phyloP scores from a whole-genome alignment of 371 early-diverging fungal species.

The Mortierella polycephala region DNA sequence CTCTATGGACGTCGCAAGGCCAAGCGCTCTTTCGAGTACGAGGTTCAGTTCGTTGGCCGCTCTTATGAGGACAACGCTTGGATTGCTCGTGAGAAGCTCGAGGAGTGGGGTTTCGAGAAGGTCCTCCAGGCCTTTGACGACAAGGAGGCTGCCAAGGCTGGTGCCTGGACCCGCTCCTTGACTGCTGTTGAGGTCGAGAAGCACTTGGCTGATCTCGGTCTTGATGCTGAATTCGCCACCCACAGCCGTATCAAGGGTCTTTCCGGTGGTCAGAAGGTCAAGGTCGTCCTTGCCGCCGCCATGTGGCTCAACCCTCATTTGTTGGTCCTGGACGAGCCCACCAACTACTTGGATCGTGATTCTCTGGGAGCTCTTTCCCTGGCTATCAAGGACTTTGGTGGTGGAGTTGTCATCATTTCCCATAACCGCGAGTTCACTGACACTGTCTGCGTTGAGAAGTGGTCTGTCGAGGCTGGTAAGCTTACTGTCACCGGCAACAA shows the following conservation, averaged over 20 bases:
- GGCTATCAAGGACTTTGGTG: conserved; percentile 75
- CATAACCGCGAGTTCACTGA: conserved; percentile 82
- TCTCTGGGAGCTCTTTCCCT: conserved; percentile 77
- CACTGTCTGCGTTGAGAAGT: conserved; percentile 76
- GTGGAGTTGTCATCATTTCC: conserved; percentile 82
- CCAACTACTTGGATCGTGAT: conserved; percentile 88
- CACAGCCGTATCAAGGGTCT: conserved; percentile 67
- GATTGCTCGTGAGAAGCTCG: conserved; percentile 78
- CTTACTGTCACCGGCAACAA: conserved; percentile 55
- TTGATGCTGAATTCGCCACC: conserved; percentile 65
- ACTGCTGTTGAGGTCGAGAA: conserved; percentile 75
- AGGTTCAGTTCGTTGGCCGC: conserved; percentile 70
- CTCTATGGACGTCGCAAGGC: conserved; percentile 75
- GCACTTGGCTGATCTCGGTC: conserved; percentile 78
- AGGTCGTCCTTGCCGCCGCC: conserved; percentile 55
- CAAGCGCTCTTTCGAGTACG: conserved; percentile 77
- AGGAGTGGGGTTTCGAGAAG: conserved; percentile 75
- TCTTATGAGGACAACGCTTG: conserved; percentile 75
- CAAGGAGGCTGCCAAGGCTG: conserved; percentile 71
- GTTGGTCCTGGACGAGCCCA: conserved; percentile 90
- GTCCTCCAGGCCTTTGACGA: conserved; percentile 73
- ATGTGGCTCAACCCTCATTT: conserved; percentile 91
- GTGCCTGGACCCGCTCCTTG: conserved; percentile 71
- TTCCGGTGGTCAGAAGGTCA: conserved; percentile 49
- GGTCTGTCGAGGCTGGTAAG: conserved; percentile 78